Conservation (phyloP, 2,329 filamentous ascomycete species). For the Phyllosticta paracitricarpa region DNA sequence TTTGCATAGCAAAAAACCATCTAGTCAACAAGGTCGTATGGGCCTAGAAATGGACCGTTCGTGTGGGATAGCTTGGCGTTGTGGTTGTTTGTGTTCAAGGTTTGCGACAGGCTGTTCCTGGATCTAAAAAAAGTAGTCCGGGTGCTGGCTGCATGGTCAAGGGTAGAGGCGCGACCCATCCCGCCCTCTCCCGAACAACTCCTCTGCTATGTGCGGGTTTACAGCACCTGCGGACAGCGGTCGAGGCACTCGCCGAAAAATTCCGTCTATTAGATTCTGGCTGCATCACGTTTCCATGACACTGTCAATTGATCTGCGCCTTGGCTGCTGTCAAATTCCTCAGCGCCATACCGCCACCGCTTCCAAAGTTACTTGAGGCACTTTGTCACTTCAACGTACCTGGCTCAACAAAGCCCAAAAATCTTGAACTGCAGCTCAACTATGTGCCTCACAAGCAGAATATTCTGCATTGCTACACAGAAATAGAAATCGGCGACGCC, state of each 20-base stretch:
- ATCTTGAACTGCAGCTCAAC: not conserved
- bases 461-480: not conserved
- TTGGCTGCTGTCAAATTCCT: not conserved
- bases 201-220: not conserved
- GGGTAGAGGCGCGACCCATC: not conserved
- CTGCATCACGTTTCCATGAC: not conserved
- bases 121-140: not conserved
- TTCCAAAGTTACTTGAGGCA: not conserved
- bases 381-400: not conserved
- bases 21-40: not conserved
- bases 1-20: not conserved
- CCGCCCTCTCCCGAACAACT: not conserved
- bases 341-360: not conserved
- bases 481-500: not conserved
- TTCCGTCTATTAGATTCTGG: not conserved
- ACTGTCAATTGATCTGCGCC: not conserved
- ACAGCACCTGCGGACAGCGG: not conserved
- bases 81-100: not conserved
- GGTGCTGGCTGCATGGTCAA: not conserved
- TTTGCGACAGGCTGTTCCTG: not conserved
- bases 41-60: not conserved
- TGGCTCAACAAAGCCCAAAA: not conserved
- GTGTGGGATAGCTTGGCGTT: not conserved
- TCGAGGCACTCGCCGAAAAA: not conserved
- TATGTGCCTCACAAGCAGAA: not conserved